Percentiles rank a stretch among this genome's conserved stretches.
Conservation (phyloP, 768 basidiomycete species). For the Xerocomus potaroensis region DNA sequence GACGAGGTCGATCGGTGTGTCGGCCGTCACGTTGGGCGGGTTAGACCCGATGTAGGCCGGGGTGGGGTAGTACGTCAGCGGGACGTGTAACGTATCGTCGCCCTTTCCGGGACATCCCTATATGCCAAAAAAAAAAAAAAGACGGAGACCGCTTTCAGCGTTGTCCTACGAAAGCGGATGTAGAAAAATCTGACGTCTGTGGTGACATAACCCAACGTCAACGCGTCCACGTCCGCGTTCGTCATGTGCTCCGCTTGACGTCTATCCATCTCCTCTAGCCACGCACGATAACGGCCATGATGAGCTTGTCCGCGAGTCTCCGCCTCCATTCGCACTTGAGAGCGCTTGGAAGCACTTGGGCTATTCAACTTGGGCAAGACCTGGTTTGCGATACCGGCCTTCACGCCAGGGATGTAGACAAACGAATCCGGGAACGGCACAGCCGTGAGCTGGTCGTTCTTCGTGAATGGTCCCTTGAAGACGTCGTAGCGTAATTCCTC, state of each 20-base stretch:
- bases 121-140: too few species aligned
- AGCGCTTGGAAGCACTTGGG: constrained; percentile 24
- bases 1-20: constrained; percentile 63
- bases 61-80: constrained; percentile 49
- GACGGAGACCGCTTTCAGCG: not conserved
- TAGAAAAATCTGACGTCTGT: constrained; percentile 45
- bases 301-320: constrained; percentile 42
- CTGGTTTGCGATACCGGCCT: constrained; percentile 45
- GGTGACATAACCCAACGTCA: constrained; percentile 76
- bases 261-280: constrained; percentile 56
- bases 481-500: constrained; percentile 65
- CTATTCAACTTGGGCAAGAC: constrained; percentile 55
- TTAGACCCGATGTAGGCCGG: constrained; percentile 60
- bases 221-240: constrained; percentile 36
- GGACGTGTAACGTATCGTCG: constrained; percentile 65
- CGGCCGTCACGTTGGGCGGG: constrained; percentile 45
- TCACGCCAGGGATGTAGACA: constrained; percentile 55
- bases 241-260: constrained; percentile 26
- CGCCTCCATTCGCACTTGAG: constrained; percentile 17
- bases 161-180: not conserved
- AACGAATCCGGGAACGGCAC: constrained; percentile 68
- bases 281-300: constrained; percentile 45
- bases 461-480: constrained; percentile 66
- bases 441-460: constrained; percentile 75
- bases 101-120: constrained; percentile 71